Evolutionary conservation across 2,329 filamentous ascomycete genomes (phyloP), one percentile per base, ranked within the genome.

Genomic region (Raffaelea ambrosiae): DNA sequence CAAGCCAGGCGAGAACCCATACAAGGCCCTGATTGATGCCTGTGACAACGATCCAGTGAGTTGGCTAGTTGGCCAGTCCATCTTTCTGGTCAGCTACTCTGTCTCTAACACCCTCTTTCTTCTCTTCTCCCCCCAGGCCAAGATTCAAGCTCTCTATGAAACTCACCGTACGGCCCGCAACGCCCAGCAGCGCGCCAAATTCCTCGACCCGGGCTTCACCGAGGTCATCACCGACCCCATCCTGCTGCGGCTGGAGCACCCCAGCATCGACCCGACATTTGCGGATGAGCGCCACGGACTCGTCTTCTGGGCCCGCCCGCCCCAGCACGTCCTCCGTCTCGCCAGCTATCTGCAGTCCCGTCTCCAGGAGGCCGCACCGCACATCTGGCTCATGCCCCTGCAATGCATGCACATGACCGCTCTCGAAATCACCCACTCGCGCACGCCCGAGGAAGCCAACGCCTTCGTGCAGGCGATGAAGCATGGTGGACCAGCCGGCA

Each of bases 231-330:
- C 91, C 45, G 91, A 97, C 59, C 79, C 83, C 2, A 82, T 88
- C 48, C 74, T 96, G 1, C 68, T 82, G 44, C 82, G 83, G 48
- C 68, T 95, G 29, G 76, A 84, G 55, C 73, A 83, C 40, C 76
- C 76, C 1, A 65, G 73, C 1, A 66, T 83, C 33, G 75, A 87
- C 53, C 83, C 81, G 1, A 79, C 78, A 1, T 95, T 85, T 61
- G 63, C 72, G 45, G 91, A 97, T 61, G 77, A 79, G 39, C 74
- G 91, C 38, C 76, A 95, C 59, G 94, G 90, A 61, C 72, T 96
- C 11, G 86, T 89, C 1, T 83, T 96, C 60, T 96, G 89, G 88
- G 88, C 86, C 3, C 75, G 90, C 7, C 91, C 91, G 16, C 86
- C 90, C 1, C 66, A 78, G 41, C 79, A 84, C 55, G 72, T 96